phyloP scores from a whole-genome alignment of 2,329 filamentous ascomycete genomes.

The Stagonosporopsis rhizophila region DNA sequence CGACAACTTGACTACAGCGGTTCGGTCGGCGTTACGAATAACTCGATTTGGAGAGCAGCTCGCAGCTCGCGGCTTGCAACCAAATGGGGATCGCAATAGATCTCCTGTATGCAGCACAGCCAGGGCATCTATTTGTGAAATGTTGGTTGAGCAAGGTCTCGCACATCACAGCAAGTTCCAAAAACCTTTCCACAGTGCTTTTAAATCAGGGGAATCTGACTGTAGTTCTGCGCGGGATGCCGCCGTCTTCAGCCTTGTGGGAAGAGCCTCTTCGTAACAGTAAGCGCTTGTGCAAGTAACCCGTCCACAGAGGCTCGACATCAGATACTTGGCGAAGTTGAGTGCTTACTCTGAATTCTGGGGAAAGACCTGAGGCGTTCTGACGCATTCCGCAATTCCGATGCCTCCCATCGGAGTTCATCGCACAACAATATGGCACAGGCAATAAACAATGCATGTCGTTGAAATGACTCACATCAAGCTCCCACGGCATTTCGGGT shows the following conservation, averaged over 20 bases:
- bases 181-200: background rate
- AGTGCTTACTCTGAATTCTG: constrained; percentile 29
- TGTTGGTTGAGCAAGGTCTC: background rate
- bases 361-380: constrained; percentile 4
- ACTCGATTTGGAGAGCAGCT: constrained; percentile 13
- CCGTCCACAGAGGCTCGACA: constrained; percentile 26
- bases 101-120: background rate
- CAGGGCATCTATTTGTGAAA: background rate
- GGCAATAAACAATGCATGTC: background rate
- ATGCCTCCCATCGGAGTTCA: background rate
- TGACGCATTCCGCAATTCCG: background rate
- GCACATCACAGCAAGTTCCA: background rate
- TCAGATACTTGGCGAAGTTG: constrained; percentile 32
- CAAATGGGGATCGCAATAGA: constrained; percentile 8
- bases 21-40: constrained; percentile 14
- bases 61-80: constrained; percentile 17
- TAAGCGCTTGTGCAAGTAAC: constrained; percentile 38
- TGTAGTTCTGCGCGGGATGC: constrained; percentile 22
- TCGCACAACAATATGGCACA: background rate
- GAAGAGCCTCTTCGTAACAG: constrained; percentile 27
- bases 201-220: constrained; percentile 4
- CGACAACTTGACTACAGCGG: constrained; percentile 6
- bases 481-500: constrained; percentile 20
- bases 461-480: constrained; percentile 9
- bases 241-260: constrained; percentile 27